Evolutionary conservation across 176 grass and related monocot genomes (phyloP), one percentile per base, ranked within the genome.

Genomic region (Metroxylon sagu): DNA sequence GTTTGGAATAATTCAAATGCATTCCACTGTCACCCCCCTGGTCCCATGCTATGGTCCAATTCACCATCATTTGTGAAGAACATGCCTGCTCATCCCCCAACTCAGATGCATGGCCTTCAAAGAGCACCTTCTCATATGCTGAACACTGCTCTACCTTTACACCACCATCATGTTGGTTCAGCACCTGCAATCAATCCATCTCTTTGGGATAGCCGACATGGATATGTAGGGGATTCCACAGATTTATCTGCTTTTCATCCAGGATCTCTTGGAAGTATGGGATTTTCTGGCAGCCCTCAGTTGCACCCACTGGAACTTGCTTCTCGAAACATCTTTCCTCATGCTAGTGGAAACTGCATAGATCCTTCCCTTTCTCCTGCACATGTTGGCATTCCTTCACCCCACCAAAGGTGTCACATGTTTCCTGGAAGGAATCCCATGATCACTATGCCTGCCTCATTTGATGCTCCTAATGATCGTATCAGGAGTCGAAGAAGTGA

Each of bases 341-440:
- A 74, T 54, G 63, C 78, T 73, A 70, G 65, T 60, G 73, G 85
- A n/a, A 87, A 80, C 70, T 69, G 85, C 66, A 81, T 89, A 59
- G 90, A 83, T 59, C 70, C 80, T 74, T 52, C 71, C 21, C 23
- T 78, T 25, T 78, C 83, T 80, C 60, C 77, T 64, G 74, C 76
- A 57, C 79, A 82, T 54, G 68, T 89, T 53, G 83, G 82, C 2
- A 43, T 69, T 19, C 74, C 80, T 59, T 89, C 91, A 62, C 76
- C 90, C 72, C 86, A 95, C 64, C 90, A 87, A 73, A 87, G 90
- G 56, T 72, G 79, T 52, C 63, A 83, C 53, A 80, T 95, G 72
- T 89, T 89, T 60, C 79, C 84, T 83, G 74, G 74, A 52, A 90
- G 90, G 64, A 95, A 83, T 67, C 77, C 77, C 50, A 77, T 95